phyloP scores from a whole-genome alignment of 768 basidiomycete species.

The Lanmaoa rubissima region DNA sequence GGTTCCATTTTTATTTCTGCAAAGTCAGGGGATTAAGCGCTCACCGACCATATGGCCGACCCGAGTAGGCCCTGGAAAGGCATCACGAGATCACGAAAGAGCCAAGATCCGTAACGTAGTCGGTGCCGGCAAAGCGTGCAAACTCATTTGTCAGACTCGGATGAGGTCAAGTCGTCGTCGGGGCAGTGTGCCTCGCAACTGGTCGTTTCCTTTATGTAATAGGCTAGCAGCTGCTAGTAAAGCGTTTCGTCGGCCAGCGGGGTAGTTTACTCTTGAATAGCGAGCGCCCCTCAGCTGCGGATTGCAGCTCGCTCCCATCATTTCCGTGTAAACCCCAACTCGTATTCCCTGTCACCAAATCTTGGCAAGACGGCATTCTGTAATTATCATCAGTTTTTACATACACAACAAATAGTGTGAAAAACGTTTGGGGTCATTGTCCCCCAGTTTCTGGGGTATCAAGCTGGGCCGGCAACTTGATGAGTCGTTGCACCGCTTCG shows the following conservation, averaged over 20 bases:
- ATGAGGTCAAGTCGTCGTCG: not conserved
- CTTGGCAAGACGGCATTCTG: not conserved
- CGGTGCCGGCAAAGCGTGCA: not conserved
- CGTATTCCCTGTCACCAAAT: no score
- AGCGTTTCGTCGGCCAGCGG: not conserved
- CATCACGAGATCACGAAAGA: conserved; percentile 1
- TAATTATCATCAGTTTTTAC: not conserved
- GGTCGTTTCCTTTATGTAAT: not conserved
- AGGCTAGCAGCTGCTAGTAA: not conserved
- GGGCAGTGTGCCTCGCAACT: not conserved
- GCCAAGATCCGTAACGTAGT: not conserved
- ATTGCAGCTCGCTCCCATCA: not conserved
- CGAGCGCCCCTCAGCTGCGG: not conserved
- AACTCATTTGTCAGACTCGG: not conserved
- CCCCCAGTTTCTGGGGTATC: not conserved
- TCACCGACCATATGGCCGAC: conserved; percentile 7
- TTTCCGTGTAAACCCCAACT: not conserved
- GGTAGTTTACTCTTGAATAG: not conserved
- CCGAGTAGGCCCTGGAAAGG: not conserved
- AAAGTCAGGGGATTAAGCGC: not conserved
- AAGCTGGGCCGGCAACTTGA: not conserved
- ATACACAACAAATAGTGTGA: not conserved
- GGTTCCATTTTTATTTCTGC: conserved; percentile 13
- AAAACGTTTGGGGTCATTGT: no score
- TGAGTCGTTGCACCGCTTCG: not conserved